Conservation (phyloP, 2,329 filamentous ascomycete species). For the Septoria linicola region DNA sequence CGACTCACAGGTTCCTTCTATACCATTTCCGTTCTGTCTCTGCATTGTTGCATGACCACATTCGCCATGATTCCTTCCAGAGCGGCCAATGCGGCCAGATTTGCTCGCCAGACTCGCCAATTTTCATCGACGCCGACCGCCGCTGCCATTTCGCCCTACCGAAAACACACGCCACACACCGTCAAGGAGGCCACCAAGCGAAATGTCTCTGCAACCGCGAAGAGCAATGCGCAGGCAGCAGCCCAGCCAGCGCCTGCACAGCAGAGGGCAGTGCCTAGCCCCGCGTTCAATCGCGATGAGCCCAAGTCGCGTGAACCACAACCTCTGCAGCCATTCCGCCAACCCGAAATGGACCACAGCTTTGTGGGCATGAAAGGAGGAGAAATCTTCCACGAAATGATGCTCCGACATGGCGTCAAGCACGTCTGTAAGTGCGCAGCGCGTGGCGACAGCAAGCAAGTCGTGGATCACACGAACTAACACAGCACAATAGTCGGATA, state of each 20-base stretch:
- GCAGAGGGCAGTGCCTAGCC: constrained; percentile 44
- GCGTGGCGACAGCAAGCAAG: constrained; percentile 9
- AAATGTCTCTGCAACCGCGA: constrained; percentile 43
- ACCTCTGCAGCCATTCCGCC: constrained; percentile 48
- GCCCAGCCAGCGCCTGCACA: constrained; percentile 36
- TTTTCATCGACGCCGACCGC: constrained; percentile 45
- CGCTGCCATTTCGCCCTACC: constrained; percentile 48
- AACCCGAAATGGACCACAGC: constrained; percentile 54
- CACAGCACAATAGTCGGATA: constrained; percentile 56
- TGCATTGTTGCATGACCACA: constrained; percentile 21
- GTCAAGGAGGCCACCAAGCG: constrained; percentile 27
- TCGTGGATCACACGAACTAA: constrained; percentile 20
- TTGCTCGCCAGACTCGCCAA: constrained; percentile 42
- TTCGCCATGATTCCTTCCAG: constrained; percentile 36
- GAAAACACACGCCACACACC: constrained; percentile 22
- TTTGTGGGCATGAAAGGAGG: constrained; percentile 95
- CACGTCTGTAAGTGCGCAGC: constrained; percentile 73
- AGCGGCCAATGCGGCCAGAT: constrained; percentile 40
- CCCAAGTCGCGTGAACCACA: constrained; percentile 42
- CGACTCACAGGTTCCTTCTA: neutral
- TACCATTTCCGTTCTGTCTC: neutral
- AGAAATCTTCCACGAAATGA: constrained; percentile 99
- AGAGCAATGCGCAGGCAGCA: constrained; percentile 46
- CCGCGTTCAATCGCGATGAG: constrained; percentile 51
- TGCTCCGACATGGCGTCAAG: constrained; percentile 87